Evolutionary conservation across 1,284 basidiomycete genomes (phyloP).

Genomic region (Takashimella koratensis): DNA sequence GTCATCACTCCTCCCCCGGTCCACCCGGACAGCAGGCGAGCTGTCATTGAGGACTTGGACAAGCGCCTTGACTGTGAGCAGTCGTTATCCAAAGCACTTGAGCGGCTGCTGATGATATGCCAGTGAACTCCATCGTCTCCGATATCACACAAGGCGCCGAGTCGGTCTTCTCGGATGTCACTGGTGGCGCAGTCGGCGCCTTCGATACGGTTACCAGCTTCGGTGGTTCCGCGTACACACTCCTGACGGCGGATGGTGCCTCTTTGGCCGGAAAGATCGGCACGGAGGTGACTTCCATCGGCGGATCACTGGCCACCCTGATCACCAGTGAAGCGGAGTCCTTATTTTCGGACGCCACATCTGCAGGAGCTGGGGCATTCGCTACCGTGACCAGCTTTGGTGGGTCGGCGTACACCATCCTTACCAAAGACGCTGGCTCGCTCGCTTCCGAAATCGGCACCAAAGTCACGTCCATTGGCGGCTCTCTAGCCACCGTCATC

Average conservation of each 20-base stretch:
- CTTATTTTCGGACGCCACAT: constrained; percentile 11
- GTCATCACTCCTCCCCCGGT: constrained; percentile 9
- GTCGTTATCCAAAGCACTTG: too few relatives aligned
- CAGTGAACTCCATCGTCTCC: too few relatives aligned
- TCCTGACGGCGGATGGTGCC: neutral
- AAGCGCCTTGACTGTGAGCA: constrained; percentile 15
- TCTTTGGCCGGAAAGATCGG: neutral
- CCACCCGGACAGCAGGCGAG: neutral
- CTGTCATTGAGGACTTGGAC: neutral
- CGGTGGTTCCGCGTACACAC: neutral
- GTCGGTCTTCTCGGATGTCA: constrained; percentile 7
- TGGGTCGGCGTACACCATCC: neutral
- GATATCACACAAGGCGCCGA: constrained; percentile 1
- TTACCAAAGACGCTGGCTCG: neutral
- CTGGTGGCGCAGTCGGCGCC: constrained; percentile 5
- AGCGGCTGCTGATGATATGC: too few relatives aligned
- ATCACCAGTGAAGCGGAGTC: constrained; percentile 6
- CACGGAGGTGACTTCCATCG: neutral
- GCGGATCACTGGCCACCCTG: neutral
- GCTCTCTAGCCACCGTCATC: neutral
- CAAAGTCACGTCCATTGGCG: neutral
- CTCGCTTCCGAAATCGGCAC: neutral
- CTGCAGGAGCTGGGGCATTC: constrained; percentile 4
- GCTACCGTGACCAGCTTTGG: constrained; percentile 1
- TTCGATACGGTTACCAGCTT: neutral